phyloP scores from a whole-genome alignment of 2,329 filamentous ascomycete genomes.

The Drechslerella coelobrocha region DNA sequence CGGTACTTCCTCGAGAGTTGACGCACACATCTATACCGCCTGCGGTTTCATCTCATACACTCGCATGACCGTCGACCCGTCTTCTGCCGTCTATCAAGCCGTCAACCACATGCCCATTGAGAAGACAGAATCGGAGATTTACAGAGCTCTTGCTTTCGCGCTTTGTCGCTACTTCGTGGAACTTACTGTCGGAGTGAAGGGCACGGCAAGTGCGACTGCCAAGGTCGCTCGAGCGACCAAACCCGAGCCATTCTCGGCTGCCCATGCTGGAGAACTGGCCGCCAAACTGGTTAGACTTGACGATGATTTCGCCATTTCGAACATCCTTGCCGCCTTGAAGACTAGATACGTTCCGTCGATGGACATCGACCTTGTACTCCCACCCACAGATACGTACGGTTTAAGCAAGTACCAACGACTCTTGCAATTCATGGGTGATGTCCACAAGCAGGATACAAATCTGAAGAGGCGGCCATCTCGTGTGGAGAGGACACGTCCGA shows the following conservation, averaged over 20 bases:
- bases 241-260: slow-evolving; percentile 79
- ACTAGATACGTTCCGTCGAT: slow-evolving; percentile 83
- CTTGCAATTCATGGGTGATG: slow-evolving; percentile 66
- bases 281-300: slow-evolving; percentile 83
- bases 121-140: slow-evolving; percentile 86
- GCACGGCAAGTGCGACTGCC: slow-evolving; percentile 65
- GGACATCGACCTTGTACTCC: slow-evolving; percentile 85
- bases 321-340: slow-evolving; percentile 76
- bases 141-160: slow-evolving; percentile 87
- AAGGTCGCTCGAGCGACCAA: slow-evolving; percentile 65
- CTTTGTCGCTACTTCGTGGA: slow-evolving; percentile 94
- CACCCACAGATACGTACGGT: slow-evolving; percentile 63
- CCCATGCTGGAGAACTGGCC: slow-evolving; percentile 90
- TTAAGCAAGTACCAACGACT: slow-evolving; percentile 35
- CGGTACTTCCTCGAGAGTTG: slow-evolving; percentile 90
- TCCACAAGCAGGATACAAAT: slow-evolving; percentile 59
- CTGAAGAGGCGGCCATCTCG: slow-evolving; percentile 59
- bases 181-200: slow-evolving; percentile 76
- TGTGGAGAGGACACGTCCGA: slow-evolving; percentile 45
- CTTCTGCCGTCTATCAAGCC: slow-evolving; percentile 86
- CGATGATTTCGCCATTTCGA: slow-evolving; percentile 72
- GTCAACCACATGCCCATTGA: slow-evolving; percentile 89
- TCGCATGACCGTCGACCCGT: slow-evolving; percentile 90
- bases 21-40: slow-evolving; percentile 88
- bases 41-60: slow-evolving; percentile 89